Evolutionary conservation across 1,284 basidiomycete species (phyloP).

Genomic region (Laetiporus sulphureus): DNA sequence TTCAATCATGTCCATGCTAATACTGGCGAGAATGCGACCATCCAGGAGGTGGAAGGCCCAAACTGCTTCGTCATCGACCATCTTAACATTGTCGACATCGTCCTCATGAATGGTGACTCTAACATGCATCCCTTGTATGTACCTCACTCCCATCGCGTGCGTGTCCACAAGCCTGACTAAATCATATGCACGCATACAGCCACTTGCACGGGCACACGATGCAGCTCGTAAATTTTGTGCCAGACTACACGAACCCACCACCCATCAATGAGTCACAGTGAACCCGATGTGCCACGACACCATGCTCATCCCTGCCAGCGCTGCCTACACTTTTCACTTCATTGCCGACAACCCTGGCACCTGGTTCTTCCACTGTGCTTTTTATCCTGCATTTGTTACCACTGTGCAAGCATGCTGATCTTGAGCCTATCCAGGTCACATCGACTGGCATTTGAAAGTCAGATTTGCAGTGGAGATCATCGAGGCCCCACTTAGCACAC

Average conservation of each 20-base stretch:
- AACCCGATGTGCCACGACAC: conserved; percentile 91
- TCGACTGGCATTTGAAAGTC: conserved; percentile 76
- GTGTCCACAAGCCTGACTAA: too few species aligned
- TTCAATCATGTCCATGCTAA: conserved; percentile 67
- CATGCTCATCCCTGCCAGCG: conserved; percentile 53
- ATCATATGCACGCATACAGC: conserved; percentile 34
- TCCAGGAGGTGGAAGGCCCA: conserved; percentile 70
- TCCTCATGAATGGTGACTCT: conserved; percentile 74
- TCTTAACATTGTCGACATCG: conserved; percentile 73
- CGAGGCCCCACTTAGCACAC: conserved; percentile 64
- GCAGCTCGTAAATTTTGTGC: conserved; percentile 68
- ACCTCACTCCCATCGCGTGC: too few species aligned
- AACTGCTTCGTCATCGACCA: conserved; percentile 71
- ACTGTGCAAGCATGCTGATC: too few species aligned
- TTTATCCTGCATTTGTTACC: conserved; percentile 4
- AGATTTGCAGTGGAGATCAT: conserved; percentile 77
- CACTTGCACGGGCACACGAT: conserved; percentile 81
- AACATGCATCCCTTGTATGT: conserved; percentile 79
- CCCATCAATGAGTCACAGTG: conserved; percentile 64
- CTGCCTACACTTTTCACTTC: conserved; percentile 61
- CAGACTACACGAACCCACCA: conserved; percentile 74
- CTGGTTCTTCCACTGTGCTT: conserved; percentile 77
- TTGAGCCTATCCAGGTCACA: conserved; percentile 56
- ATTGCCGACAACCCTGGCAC: conserved; percentile 79
- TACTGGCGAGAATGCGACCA: conserved; percentile 73